Evolutionary conservation across 2,329 filamentous ascomycete genomes (phyloP), one percentile per base, ranked within the genome.

Genomic region (Pleomassaria siparia): DNA sequence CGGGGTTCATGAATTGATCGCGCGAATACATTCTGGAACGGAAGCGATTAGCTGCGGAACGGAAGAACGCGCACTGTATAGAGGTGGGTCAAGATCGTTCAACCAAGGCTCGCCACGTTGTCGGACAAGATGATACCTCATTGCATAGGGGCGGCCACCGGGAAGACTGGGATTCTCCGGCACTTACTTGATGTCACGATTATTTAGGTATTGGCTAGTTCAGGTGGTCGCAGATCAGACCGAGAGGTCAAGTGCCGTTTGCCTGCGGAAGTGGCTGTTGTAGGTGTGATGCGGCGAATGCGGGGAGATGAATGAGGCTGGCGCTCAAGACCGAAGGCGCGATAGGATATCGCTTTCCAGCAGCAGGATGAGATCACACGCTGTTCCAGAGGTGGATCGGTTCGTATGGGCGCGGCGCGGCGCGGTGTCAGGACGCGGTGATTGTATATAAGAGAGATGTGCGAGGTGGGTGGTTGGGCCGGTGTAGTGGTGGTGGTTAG

Each of bases 1-100:
- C 91, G 53, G 94, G 91, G 73, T 97, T 97, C 88, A 97, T 95
- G 76, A 97, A 97, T 62, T 85, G 82, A 54, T 81, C 80, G 51
- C 79, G 74, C 35, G 80, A 75, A 72, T 85, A 86, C 63, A 83
- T 78, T 57, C 80, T 83, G 66, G 29, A 12, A n/a, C 8, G 35
- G 37, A 16, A 18, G 47, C 28, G 40, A 35, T 63, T 46, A 55
- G 55, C 40, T 35, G 25, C 18, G 40, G 15, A 33, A 24, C 16
- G 32, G 22, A 18, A 40, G 37, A 18, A 15, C n/a, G 22, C 37
- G 33, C 15, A 11, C 12, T 40, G 30, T 29, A 26, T 20, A 9
- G 39, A 28, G 44, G 35, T 7, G 8, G 35, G 36, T 11, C 35
- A n/a, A 29, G 13, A 15, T 21, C 25, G n/a, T 24, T 39, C 37